Base-by-base conservation (phyloP, 2,329 filamentous ascomycete species). In the Pseudogymnoascus sp. region DNA sequence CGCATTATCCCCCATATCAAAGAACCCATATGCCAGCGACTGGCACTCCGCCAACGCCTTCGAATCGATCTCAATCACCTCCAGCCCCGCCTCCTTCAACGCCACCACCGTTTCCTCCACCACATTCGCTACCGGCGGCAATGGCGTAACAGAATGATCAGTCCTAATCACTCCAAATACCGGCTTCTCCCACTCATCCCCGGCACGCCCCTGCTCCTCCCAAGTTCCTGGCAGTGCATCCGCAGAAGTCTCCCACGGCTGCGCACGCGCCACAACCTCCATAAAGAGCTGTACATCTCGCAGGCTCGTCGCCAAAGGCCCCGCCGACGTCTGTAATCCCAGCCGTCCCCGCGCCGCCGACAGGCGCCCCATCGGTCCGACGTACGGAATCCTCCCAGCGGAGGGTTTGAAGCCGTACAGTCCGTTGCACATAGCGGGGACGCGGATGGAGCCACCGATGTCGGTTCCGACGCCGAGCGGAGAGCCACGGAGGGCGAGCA, bases 381-480 rank as follows among this genome's bases (percentile, higher is more conserved):
- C 67, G 77, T 80, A 68, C 74, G 71, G 67, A 29, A 74, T 68
- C 35, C 72, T 73, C 9, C 74, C 73, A 1, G 69, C 68, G 40
- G 74, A 77, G 1, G 79, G 79, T 61, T 81, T 81, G 68, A 81
- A 75, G 0, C 79, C 78, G 64, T 80, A 82, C 2, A 81, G 65
- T 0, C 79, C 79, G 61, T 77, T 76, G 59, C 78, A 81, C 74
- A 81, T 78, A 1, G 80, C 78, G 1, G 73, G 73, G 13, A 74
- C 70, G 6, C 74, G 61, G 13, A 75, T 73, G 50, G 74, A 77
- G 1, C 80, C 80, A 1, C 78, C 80, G 54, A 87, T 78, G 71
- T 88, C 85, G 0, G 85, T 87, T 0, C 83, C 84, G 10, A 87
- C 76, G 1, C 86, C 86, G 1, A 88, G 67, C 60, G 83, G 75